Conservation (phyloP, 2,329 filamentous ascomycete species). For the Helicocarpus griseus region DNA sequence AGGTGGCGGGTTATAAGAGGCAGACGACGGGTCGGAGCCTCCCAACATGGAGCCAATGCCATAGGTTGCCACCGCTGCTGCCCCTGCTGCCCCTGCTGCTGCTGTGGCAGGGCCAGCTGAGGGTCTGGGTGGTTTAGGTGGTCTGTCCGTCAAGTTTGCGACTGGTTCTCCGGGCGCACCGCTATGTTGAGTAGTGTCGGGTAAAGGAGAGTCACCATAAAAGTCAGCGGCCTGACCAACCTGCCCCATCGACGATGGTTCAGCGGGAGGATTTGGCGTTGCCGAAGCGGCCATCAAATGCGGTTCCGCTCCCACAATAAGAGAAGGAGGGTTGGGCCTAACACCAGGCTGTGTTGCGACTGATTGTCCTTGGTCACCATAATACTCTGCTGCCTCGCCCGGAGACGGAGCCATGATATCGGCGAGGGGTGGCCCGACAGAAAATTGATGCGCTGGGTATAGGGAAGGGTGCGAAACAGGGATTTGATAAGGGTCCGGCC, state of each 20-base stretch:
- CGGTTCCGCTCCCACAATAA: conserved; percentile 46
- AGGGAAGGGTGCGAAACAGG: background rate
- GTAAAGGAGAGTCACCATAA: conserved; percentile 25
- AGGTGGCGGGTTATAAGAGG: conserved; percentile 12
- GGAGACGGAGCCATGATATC: conserved; percentile 21
- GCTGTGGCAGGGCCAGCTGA: conserved; percentile 20
- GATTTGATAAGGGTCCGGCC: background rate
- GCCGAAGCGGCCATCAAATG: conserved; percentile 47
- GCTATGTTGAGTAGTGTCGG: background rate
- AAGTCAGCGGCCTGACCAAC: conserved; percentile 47
- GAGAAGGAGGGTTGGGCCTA: conserved; percentile 41
- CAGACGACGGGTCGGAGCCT: conserved; percentile 14
- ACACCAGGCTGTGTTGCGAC: conserved; percentile 52
- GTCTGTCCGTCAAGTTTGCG: background rate
- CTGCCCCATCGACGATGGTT: conserved; percentile 44
- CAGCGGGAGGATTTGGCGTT: conserved; percentile 44
- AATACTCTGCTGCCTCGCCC: conserved; percentile 52
- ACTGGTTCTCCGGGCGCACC: background rate
- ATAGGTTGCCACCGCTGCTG: conserved; percentile 30
- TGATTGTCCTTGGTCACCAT: conserved; percentile 52
- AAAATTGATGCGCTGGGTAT: background rate
- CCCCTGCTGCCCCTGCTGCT: conserved; percentile 20
- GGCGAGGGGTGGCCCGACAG: background rate
- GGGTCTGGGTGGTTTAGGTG: conserved; percentile 19
- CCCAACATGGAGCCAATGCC: conserved; percentile 24